Base-by-base conservation (phyloP, 352 stramenopile genomes). In the Phytophthora brassicae region DNA sequence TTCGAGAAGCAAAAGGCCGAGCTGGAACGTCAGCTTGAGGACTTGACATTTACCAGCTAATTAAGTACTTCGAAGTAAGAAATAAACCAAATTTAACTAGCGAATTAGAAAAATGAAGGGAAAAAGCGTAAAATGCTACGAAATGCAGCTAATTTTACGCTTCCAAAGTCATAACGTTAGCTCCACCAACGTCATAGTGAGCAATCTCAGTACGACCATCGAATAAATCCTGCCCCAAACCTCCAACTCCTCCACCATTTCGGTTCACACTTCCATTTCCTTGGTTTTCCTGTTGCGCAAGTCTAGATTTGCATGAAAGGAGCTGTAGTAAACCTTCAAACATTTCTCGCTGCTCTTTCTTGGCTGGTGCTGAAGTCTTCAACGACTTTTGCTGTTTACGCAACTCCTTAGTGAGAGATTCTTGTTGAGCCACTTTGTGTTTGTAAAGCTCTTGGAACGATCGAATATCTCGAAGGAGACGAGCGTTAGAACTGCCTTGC, bases 391-490 rank as follows among this genome's bases (percentile, higher is more conserved):
- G 89, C 60, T 97, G 88, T 66, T 96, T 96, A 28, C 89, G 72
- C 36, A 98, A 69, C 53, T 96, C 84, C 66, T 96, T 97, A 0
- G 84, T 88, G 33, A 97, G 77, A 17, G 76, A 84, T 62, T 98
- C 88, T 55, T 97, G 94, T 66, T 97, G 89, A 20, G 81, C 73
- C 42, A 97, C 77, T 59, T 97, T 98, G 71, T 96, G 77, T 56
- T 92, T 90, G 81, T 97, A 97, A 13, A 97, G 76, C 60, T 94
- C 83, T 69, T 97, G 78, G 63, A 95, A 96, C 24, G 72, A 86
- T 39, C 80, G 79, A 61, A 97, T 96, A 69, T 97, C 88, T 48
- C 83, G 82, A 38, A 97, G 64, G 14, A 97, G 58, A 7, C 79
- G 72, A 20, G 57, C 58, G 20, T 62, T 69, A 4, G 82, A 86